A percentile compares a stretch with the other conserved stretches of the same genome.
phyloP scores from a whole-genome alignment of 768 basidiomycete genomes.

The Tephrocybe rancida region DNA sequence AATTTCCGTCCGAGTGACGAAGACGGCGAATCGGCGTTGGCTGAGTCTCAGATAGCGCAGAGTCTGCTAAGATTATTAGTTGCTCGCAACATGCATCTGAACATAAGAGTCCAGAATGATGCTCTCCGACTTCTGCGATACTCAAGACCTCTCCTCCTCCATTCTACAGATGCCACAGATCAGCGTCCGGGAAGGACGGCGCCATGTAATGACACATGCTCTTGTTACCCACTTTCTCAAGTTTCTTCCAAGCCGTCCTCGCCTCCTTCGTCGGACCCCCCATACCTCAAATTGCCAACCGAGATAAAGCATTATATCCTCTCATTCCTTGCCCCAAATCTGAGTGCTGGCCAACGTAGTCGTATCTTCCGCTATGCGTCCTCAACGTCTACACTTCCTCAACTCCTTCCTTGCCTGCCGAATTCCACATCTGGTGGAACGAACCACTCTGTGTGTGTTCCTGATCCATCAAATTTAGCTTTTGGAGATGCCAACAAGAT shows the following conservation, averaged over 20 bases:
- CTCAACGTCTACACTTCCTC: slow-evolving; percentile 45
- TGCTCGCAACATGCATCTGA: slow-evolving; percentile 45
- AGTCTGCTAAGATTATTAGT: slow-evolving; percentile 33
- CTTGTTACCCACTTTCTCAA: background rate
- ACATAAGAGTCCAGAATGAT: slow-evolving; percentile 40
- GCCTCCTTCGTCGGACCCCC: slow-evolving; percentile 20
- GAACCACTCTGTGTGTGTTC: slow-evolving; percentile 22
- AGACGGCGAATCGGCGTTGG: slow-evolving; percentile 12
- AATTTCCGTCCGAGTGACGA: slow-evolving; percentile 46
- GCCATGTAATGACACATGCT: slow-evolving; percentile 4
- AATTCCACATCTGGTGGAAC: background rate
- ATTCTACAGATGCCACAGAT: slow-evolving; percentile 14
- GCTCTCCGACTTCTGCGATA: slow-evolving; percentile 53
- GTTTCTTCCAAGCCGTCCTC: background rate
- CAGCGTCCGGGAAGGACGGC: background rate
- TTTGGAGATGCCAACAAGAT: slow-evolving; percentile 12
- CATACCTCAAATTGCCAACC: slow-evolving; percentile 46
- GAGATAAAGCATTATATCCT: slow-evolving; percentile 63
- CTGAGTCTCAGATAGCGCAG: slow-evolving; percentile 28
- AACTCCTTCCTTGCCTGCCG: slow-evolving; percentile 20
- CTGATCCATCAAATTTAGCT: slow-evolving; percentile 35
- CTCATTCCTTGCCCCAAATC: slow-evolving; percentile 55
- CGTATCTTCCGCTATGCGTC: slow-evolving; percentile 56
- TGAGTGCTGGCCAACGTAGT: slow-evolving; percentile 57
- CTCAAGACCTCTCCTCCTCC: slow-evolving; percentile 53